Conservation (phyloP, 495 filamentous ascomycete species). For the Aspergillus nidulans region DNA sequence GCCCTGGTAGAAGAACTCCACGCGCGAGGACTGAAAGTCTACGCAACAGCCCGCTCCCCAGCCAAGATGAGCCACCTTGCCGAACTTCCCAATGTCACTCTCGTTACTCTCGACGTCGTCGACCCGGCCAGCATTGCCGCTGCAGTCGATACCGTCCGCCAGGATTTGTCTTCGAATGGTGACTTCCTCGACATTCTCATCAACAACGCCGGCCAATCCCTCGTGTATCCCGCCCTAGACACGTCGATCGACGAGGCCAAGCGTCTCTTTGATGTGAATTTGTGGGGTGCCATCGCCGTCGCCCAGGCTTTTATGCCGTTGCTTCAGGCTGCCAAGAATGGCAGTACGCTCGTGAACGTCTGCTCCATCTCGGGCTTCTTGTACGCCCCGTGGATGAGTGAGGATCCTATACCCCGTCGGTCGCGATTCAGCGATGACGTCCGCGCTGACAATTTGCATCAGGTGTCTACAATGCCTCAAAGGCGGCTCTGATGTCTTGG, state of each 20-base stretch:
- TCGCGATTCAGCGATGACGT: no score
- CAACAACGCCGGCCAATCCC: conserved; percentile 12
- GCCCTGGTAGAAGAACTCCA: conserved; percentile 35
- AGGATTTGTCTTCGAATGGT: no score
- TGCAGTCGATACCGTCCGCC: no score
- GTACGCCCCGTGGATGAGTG: conserved; percentile 11
- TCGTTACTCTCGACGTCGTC: conserved; percentile 14
- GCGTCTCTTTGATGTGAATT: conserved; percentile 56
- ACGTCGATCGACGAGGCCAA: conserved; percentile 46
- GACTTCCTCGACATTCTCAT: conserved; percentile 7
- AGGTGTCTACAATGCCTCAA: conserved; percentile 46
- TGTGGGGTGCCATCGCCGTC: conserved; percentile 53
- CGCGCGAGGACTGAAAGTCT: conserved; percentile 22
- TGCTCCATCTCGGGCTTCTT: conserved; percentile 38
- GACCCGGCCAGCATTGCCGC: conserved; percentile 4
- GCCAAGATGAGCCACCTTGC: conserved; percentile 23
- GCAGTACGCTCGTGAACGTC: conserved; percentile 52
- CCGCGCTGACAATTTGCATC: no score
- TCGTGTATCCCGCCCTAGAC: conserved; percentile 41
- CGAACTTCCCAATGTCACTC: background rate
- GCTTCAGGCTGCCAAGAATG: conserved; percentile 40
- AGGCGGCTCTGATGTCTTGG: conserved; percentile 46
- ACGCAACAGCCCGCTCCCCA: conserved; percentile 30
- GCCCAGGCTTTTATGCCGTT: conserved; percentile 51
- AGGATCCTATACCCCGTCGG: background rate